Conservation (phyloP, 2,329 filamentous ascomycete genomes). For the Calonectria henricotiae region DNA sequence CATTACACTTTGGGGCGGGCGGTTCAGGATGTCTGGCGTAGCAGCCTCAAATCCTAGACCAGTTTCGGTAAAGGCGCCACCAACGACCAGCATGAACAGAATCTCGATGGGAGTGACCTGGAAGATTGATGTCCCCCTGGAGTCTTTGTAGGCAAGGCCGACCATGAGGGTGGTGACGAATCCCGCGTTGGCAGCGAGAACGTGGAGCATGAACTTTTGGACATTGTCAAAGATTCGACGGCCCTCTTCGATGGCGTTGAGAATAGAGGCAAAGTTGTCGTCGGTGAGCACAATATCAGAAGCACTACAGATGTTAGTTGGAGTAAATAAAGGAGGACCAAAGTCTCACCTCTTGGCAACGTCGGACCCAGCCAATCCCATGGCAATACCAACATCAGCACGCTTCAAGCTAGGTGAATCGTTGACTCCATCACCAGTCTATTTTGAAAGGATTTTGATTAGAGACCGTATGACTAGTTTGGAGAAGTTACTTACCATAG, state of each 20-base stretch:
- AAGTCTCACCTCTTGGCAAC: constrained; percentile 74
- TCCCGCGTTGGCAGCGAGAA: constrained; percentile 78
- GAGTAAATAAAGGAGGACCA: no score
- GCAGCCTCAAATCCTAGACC: constrained; percentile 80
- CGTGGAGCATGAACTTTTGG: constrained; percentile 79
- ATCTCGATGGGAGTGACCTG: constrained; percentile 81
- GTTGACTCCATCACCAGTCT: constrained; percentile 79
- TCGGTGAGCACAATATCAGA: constrained; percentile 78
- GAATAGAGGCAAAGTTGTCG: constrained; percentile 73
- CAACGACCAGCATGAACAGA: constrained; percentile 83
- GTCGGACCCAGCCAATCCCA: constrained; percentile 77
- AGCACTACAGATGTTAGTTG: constrained; percentile 56
- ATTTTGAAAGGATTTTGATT: neutral
- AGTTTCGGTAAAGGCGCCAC: constrained; percentile 79
- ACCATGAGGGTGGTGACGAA: constrained; percentile 78
- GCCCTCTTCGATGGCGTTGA: constrained; percentile 74
- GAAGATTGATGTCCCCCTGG: constrained; percentile 76
- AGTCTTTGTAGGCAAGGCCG: constrained; percentile 79
- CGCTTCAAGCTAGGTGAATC: constrained; percentile 78
- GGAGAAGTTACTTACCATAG: constrained; percentile 63
- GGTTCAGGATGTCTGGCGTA: constrained; percentile 76
- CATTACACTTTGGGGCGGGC: constrained; percentile 66
- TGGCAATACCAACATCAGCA: constrained; percentile 80
- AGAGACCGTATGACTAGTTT: neutral
- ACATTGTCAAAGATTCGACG: constrained; percentile 81